Evolutionary conservation across 2,329 filamentous ascomycete genomes (phyloP).

Genomic region (Piedraia hortae): DNA sequence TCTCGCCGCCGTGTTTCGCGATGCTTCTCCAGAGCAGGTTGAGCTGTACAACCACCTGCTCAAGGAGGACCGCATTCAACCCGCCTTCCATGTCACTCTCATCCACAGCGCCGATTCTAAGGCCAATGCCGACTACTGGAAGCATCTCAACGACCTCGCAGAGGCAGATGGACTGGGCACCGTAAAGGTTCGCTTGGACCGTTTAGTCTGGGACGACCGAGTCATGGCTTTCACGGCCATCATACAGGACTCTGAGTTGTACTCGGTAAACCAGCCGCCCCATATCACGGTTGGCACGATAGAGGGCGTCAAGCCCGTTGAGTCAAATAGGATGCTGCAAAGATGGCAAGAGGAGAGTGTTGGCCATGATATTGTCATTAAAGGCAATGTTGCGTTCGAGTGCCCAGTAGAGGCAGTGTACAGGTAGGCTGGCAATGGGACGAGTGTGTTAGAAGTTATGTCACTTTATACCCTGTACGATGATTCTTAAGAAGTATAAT

Average conservation of each 20-base stretch:
- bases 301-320: conserved; percentile 59
- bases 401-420: conserved; percentile 26
- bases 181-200: conserved; percentile 34
- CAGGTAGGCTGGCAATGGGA: too few species aligned
- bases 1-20: conserved; percentile 43
- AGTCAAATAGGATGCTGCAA: conserved; percentile 65
- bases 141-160: conserved; percentile 26
- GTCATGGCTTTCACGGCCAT: conserved; percentile 82
- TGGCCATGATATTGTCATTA: conserved; percentile 23
- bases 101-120: conserved; percentile 46
- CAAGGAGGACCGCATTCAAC: conserved; percentile 46
- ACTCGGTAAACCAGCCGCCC: conserved; percentile 48
- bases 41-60: conserved; percentile 51
- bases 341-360: conserved; percentile 41
- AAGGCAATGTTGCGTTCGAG: conserved; percentile 26
- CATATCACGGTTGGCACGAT: conserved; percentile 81
- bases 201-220: conserved; percentile 54
- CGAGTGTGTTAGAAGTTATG: too few species aligned
- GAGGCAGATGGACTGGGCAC: conserved; percentile 26
- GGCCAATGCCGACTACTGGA: conserved; percentile 44
- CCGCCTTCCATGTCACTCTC: conserved; percentile 78
- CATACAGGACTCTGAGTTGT: conserved; percentile 28
- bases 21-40: conserved; percentile 24
- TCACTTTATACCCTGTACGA: too few species aligned
- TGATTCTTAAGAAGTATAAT: too few species aligned